Conservation (phyloP, 441 rosid genomes). For the Kokia cookei region DNA sequence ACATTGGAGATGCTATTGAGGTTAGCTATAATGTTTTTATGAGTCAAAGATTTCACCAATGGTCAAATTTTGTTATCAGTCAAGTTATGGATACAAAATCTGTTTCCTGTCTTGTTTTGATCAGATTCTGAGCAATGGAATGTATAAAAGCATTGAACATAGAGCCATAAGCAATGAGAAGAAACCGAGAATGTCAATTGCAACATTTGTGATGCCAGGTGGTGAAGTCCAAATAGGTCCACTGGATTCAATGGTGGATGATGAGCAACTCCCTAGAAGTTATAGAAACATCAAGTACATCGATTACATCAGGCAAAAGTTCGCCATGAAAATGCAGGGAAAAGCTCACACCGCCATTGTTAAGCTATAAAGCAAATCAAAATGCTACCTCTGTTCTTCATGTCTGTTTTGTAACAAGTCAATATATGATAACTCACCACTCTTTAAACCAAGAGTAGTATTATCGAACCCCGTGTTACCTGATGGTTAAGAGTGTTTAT, state of each 20-base stretch:
- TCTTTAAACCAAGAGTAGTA: too few relatives aligned
- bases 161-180: constrained; percentile 4
- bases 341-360: neutral
- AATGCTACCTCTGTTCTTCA: neutral
- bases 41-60: too few relatives aligned
- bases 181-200: constrained; percentile 10
- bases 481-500: too few relatives aligned
- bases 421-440: too few relatives aligned
- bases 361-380: neutral
- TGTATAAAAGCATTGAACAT: constrained; percentile 15
- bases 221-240: constrained; percentile 17
- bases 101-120: too few relatives aligned
- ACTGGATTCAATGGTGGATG: constrained; percentile 8
- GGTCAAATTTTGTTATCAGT: too few relatives aligned
- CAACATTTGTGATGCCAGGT: constrained; percentile 3
- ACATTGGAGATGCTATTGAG: constrained; percentile 19
- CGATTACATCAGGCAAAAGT: neutral
- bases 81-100: too few relatives aligned
- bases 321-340: neutral
- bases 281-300: constrained; percentile 10
- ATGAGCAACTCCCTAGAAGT: neutral
- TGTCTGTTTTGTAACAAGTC: neutral
- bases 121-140: constrained; percentile 21
- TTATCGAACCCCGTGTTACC: too few relatives aligned
- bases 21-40: neutral